Conservation (phyloP, 495 filamentous ascomycete species). For the Viridothelium virens region DNA sequence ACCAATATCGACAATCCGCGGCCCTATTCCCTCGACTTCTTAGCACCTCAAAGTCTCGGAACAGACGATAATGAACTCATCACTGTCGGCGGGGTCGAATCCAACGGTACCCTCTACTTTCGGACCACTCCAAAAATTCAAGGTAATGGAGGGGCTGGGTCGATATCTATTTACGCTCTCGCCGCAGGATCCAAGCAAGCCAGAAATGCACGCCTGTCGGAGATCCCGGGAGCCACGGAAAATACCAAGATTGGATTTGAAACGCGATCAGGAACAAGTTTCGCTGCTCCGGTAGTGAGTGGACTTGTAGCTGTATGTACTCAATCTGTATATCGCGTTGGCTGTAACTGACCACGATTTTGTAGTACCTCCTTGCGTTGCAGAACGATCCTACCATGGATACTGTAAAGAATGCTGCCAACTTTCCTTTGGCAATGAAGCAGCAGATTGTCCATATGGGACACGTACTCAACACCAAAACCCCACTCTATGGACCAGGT, state of each 20-base stretch:
- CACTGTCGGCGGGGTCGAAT: background rate
- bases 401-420: background rate
- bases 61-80: slow-evolving; percentile 4
- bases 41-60: background rate
- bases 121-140: background rate
- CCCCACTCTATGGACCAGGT: background rate
- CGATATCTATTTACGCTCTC: background rate
- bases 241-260: background rate
- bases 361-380: background rate
- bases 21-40: slow-evolving; percentile 1
- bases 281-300: background rate
- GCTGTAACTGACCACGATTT: background rate
- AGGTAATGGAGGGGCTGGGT: background rate
- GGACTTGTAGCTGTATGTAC: slow-evolving; percentile 1
- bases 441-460: background rate
- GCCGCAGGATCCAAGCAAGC: background rate
- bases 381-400: slow-evolving; percentile 1
- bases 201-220: background rate
- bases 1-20: background rate
- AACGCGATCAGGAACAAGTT: background rate
- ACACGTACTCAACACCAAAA: slow-evolving; percentile 1
- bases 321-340: background rate
- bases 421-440: slow-evolving; percentile 1
- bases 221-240: background rate
- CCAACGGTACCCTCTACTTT: background rate